Evolutionary conservation across 495 filamentous ascomycete genomes (phyloP), one percentile per base, ranked within the genome.

Genomic region (Chlorociboria aeruginascens): DNA sequence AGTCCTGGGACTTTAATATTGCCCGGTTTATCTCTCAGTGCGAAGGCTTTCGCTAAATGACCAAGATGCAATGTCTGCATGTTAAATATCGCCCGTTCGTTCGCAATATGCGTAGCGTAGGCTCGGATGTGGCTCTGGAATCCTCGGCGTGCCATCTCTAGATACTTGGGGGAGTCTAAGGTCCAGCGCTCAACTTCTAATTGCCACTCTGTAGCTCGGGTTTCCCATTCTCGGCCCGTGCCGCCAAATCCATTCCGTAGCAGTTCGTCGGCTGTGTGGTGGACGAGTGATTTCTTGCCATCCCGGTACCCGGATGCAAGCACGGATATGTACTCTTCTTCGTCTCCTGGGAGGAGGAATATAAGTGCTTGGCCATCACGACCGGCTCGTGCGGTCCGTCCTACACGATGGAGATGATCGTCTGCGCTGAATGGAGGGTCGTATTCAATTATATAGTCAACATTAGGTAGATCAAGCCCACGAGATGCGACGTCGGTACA

Each of bases 401-500:
- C 92, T 50, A 97, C 85, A 38, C 92, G 83, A 59, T 98, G 92
- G 3, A 95, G 69, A 62, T 98, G 92, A 54, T 98, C 92, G 43
- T 89, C 81, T 3, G 82, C 74, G 56, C 81, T 85, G 67, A 95
- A 96, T 4, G 92, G 82, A 0, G 92, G 89, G 59, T 96, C 92
- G 62, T 92, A 96, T 61, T 98, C 90, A 48, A 97, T 74, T 30
- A 96, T 84, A 13, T 94, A 73, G 56, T 98, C 92, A 34, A 97
- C 83, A 38, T 94, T 89, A 1, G 90, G 89, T 3, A 98, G 71
- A 66, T 98, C 92, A 30, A 97, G 77, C 58, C 92, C 92, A 45
- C 92, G 85, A 14, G 92, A 89, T 14, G 90, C 85, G 37, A 98
- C 90, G 56, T 97, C 92, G 6, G 92, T 97, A 59, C 87, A 94